These are phyloP conservation scores for Davidsoniella neocaledoniae DNA, from an alignment of 2,329 filamentous ascomycete genomes.

Conservation along the genomic window DNA sequence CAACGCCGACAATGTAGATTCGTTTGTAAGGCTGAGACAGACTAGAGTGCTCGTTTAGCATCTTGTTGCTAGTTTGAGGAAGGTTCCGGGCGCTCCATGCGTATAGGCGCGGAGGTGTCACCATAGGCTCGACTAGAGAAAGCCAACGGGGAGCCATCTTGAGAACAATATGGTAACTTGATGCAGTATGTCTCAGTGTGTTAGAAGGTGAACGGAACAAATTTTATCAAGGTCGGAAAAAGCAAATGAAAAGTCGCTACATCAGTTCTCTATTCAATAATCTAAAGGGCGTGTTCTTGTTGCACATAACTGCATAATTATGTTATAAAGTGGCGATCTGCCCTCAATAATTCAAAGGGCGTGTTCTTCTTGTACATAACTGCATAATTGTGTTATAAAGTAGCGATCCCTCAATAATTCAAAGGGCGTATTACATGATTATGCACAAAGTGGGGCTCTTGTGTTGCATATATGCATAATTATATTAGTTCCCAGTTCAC, in stretches of 20 bases:
- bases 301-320: not conserved
- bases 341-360: not conserved
- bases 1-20: constrained; percentile 64
- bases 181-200: no score
- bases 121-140: constrained; percentile 4
- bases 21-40: constrained; percentile 19
- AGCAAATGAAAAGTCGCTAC: no score
- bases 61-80: not conserved
- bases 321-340: no score
- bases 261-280: not conserved
- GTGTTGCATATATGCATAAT: no score
- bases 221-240: no score
- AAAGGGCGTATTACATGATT: not conserved
- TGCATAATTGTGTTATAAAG: no score
- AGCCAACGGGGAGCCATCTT: constrained; percentile 8
- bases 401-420: no score
- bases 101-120: constrained; percentile 8
- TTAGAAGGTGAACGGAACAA: no score
- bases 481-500: no score
- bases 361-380: not conserved
- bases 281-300: not conserved
- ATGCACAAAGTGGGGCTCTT: not conserved
- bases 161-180: not conserved
- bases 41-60: constrained; percentile 12
- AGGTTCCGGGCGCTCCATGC: constrained; percentile 12